Conservation (phyloP, 148 eudicot genomes). For the Rhododendron griersonianum region DNA sequence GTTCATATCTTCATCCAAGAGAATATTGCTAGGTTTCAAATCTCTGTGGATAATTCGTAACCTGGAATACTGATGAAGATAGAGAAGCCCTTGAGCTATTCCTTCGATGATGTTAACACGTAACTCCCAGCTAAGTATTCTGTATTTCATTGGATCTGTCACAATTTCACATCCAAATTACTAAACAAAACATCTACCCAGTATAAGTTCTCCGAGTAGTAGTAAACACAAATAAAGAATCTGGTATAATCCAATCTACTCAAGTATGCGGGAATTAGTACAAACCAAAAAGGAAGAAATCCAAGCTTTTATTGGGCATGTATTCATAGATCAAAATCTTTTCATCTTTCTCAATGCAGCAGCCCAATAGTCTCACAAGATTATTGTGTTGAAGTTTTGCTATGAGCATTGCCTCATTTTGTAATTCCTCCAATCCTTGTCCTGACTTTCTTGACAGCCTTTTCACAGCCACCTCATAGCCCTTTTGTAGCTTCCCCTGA, state of each 20-base stretch:
- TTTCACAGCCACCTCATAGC: constrained; percentile 2
- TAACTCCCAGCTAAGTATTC: neutral
- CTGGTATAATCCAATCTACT: neutral
- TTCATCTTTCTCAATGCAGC: constrained; percentile 4
- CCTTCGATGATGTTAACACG: constrained; percentile 3
- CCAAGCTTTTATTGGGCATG: constrained; percentile 12
- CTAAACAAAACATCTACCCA: neutral
- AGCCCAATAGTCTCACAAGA: constrained; percentile 7
- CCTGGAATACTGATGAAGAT: constrained; percentile 34
- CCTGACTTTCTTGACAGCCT: neutral
- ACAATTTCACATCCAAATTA: neutral
- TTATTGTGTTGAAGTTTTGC: constrained; percentile 6
- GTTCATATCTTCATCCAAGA: constrained; percentile 18
- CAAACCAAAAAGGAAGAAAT: constrained; percentile 9
- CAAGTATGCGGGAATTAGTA: neutral
- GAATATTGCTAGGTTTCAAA: constrained; percentile 32
- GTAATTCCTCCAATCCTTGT: constrained; percentile 6
- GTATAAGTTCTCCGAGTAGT: neutral
- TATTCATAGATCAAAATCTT: constrained; percentile 7
- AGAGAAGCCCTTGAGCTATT: constrained; percentile 14
- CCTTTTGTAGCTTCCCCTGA: neutral
- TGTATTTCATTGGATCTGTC: neutral
- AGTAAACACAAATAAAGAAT: neutral
- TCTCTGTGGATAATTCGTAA: constrained; percentile 29
- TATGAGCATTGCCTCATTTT: neutral